A percentile compares a stretch with the other conserved stretches of the same genome.
Conservation (phyloP, 225 moss, liverwort and hornwort species). For the Straminergon stramineum region DNA sequence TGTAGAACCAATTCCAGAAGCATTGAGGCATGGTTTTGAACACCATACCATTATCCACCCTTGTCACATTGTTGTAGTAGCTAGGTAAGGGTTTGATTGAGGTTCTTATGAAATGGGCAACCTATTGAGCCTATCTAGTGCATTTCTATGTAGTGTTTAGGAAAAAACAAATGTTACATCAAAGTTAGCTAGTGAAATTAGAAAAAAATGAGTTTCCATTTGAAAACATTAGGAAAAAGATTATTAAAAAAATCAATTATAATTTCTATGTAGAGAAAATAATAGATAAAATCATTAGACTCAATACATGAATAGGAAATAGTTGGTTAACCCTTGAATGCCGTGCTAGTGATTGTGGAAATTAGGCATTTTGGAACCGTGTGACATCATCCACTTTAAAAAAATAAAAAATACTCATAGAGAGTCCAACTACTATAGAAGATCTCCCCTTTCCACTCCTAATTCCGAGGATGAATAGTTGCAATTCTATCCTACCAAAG, state of each 20-base stretch:
- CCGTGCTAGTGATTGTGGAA: no score
- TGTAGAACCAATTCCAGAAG: accelerated
- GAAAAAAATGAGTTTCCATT: no score
- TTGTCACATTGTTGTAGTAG: accelerated
- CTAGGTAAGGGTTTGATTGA: neutral
- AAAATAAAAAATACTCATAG: no score
- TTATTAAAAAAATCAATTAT: neutral
- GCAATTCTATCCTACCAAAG: no score
- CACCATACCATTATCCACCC: accelerated
- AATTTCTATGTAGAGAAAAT: neutral
- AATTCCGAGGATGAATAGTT: no score
- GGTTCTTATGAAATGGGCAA: no score
- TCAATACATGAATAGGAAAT: neutral
- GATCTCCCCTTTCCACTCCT: no score
- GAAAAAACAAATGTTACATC: accelerated
- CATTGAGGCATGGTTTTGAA: accelerated
- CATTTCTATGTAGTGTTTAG: accelerated
- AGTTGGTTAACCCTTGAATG: no score
- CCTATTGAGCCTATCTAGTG: accelerated
- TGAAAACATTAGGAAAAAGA: neutral
- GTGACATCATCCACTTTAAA: no score
- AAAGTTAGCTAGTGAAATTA: neutral
- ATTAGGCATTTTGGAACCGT: no score
- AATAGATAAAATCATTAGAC: neutral
- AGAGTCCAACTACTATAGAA: no score